phyloP scores from a whole-genome alignment of 257 asterid genomes.

The Orobanche coerulescens region DNA sequence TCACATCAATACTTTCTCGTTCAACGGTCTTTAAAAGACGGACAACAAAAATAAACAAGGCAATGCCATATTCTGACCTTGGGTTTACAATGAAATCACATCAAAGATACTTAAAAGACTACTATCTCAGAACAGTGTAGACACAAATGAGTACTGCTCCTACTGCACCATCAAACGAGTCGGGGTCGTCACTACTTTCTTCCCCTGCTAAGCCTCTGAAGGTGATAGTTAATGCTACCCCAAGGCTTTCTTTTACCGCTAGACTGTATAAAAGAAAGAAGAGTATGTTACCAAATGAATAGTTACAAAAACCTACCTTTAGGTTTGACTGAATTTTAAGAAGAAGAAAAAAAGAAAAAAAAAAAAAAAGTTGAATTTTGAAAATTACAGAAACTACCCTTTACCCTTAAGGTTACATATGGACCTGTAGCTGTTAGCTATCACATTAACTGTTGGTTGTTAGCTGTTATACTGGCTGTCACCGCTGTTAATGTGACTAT shows the following conservation, averaged over 20 bases:
- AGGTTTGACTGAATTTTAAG: too few relatives aligned
- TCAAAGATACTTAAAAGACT: neutral
- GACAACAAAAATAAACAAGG: constrained; percentile 7
- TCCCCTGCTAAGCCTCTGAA: constrained; percentile 78
- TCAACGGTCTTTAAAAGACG: neutral
- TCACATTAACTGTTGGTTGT: too few relatives aligned
- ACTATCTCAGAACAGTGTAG: constrained; percentile 9
- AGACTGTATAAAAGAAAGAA: constrained; percentile 35
- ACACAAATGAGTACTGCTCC: constrained; percentile 1
- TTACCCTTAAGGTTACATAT: too few relatives aligned
- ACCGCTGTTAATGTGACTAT: too few relatives aligned
- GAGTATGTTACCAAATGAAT: constrained; percentile 2
- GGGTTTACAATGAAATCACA: constrained; percentile 10
- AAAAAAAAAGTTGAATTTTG: too few relatives aligned
- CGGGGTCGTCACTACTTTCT: constrained; percentile 43
- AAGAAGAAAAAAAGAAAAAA: too few relatives aligned
- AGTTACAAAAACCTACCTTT: too few relatives aligned
- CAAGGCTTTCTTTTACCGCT: constrained; percentile 55
- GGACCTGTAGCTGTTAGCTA: too few relatives aligned
- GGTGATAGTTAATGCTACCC: constrained; percentile 87
- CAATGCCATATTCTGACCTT: constrained; percentile 1
- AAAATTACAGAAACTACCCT: too few relatives aligned
- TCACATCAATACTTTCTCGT: neutral
- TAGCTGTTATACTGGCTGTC: too few relatives aligned
- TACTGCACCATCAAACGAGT: neutral